Evolutionary conservation across 2,329 filamentous ascomycete species (phyloP).

Genomic region (Mollisiaceae sp.): DNA sequence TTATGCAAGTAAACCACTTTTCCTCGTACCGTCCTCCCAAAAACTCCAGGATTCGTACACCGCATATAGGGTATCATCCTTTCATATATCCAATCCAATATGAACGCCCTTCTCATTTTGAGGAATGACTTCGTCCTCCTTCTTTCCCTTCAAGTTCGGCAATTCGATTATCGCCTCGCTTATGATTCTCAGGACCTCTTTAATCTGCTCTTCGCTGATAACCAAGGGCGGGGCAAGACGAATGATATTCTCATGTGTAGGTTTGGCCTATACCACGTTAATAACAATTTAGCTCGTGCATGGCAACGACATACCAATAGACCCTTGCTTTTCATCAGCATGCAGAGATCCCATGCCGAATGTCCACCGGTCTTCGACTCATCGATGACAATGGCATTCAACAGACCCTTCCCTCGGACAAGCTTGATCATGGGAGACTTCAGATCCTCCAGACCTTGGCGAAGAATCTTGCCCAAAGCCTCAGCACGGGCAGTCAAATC

Average conservation of each 20-base stretch:
- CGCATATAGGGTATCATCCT: not conserved
- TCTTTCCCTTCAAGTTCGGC: conserved; percentile 65
- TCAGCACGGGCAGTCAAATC: conserved; percentile 84
- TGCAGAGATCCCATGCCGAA: conserved; percentile 93
- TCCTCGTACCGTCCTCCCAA: not conserved
- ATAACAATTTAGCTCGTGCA: conserved; percentile 17
- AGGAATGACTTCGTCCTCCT: conserved; percentile 61
- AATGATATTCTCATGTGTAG: conserved; percentile 98
- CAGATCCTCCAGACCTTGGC: conserved; percentile 75
- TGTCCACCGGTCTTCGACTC: conserved; percentile 84
- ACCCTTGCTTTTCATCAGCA: conserved; percentile 94
- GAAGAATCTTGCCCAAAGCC: conserved; percentile 80
- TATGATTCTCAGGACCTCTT: conserved; percentile 79
- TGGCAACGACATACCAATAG: conserved; percentile 69
- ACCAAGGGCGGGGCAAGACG: conserved; percentile 95
- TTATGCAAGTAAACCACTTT: not conserved
- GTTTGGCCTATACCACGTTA: conserved; percentile 74
- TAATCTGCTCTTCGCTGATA: conserved; percentile 87
- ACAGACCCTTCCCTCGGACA: conserved; percentile 88
- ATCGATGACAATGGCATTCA: conserved; percentile 97
- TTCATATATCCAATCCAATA: conserved; percentile 44
- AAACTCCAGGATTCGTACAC: conserved; percentile 1
- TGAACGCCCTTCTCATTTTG: conserved; percentile 65
- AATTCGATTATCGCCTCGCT: conserved; percentile 81
- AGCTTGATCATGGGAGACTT: conserved; percentile 80